phyloP scores from a whole-genome alignment of 768 basidiomycete species.

The Coprinellus micaceus region DNA sequence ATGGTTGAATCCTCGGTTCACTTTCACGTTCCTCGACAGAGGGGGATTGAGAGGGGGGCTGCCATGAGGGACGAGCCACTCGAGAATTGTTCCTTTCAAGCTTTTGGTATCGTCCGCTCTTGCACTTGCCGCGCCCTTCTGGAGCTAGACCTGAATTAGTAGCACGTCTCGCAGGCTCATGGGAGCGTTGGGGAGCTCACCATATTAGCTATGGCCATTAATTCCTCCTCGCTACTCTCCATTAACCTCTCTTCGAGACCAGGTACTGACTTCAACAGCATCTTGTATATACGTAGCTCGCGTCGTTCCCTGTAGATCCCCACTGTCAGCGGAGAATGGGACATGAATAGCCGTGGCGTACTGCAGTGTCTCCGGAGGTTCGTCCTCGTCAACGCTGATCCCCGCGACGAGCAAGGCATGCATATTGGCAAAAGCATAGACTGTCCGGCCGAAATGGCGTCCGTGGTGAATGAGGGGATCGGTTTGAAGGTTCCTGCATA shows the following conservation, averaged over 20 bases:
- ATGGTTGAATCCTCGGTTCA: constrained; percentile 15
- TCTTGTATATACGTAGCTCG: neutral
- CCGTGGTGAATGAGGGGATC: no score
- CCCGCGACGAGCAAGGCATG: no score
- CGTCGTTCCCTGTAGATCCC: neutral
- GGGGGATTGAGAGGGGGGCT: constrained; percentile 9
- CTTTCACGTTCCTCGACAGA: constrained; percentile 15
- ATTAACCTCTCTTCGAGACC: neutral
- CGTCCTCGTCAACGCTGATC: no score
- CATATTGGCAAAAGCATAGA: no score
- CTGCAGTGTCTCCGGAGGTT: no score
- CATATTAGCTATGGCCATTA: constrained; percentile 1
- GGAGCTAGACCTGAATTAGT: constrained; percentile 1
- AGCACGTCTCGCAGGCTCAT: no score
- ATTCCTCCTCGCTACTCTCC: neutral
- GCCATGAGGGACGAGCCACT: neutral
- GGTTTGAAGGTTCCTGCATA: no score
- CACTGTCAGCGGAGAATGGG: no score
- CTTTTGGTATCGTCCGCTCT: constrained; percentile 10
- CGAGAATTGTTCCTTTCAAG: neutral
- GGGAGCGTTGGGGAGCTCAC: neutral
- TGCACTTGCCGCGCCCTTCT: constrained; percentile 11
- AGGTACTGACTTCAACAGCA: neutral
- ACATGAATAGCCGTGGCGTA: no score
- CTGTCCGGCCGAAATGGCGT: no score